phyloP scores from a whole-genome alignment of 495 filamentous ascomycete species.

The Podospora appendiculata region DNA sequence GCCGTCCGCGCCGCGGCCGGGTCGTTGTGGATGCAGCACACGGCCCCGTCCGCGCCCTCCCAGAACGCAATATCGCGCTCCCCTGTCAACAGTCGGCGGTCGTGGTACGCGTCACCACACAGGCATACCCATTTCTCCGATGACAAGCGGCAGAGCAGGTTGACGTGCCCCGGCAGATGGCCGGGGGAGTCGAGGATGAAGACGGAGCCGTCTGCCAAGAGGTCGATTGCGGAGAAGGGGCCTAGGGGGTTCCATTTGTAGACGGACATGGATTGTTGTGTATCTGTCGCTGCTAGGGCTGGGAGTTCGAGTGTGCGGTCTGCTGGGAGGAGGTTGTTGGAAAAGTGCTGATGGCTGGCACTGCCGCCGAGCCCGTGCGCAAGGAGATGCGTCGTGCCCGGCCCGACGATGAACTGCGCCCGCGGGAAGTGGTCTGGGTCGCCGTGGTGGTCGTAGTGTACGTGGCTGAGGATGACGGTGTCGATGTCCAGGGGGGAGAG shows the following conservation, averaged over 20 bases:
- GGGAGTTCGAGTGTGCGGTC: not conserved
- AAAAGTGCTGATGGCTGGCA: not conserved
- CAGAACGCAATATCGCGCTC: slow-evolving; percentile 25
- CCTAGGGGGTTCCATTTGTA: slow-evolving; percentile 14
- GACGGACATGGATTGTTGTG: too few species aligned
- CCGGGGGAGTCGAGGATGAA: slow-evolving; percentile 30
- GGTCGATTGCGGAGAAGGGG: slow-evolving; percentile 22
- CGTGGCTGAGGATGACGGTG: slow-evolving; percentile 31
- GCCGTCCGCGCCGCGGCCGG: not conserved
- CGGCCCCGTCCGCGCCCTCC: slow-evolving; percentile 13
- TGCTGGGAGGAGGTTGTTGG: not conserved
- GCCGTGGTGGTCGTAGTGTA: slow-evolving; percentile 39
- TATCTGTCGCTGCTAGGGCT: not conserved
- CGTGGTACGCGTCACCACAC: slow-evolving; percentile 25
- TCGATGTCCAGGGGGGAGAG: slow-evolving; percentile 20
- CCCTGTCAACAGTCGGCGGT: slow-evolving; percentile 14
- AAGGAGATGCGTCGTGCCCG: slow-evolving; percentile 25
- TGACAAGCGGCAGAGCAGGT: slow-evolving; percentile 20
- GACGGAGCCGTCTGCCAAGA: slow-evolving; percentile 27
- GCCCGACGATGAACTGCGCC: slow-evolving; percentile 31
- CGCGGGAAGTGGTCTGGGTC: slow-evolving; percentile 26
- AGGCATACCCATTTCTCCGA: slow-evolving; percentile 21
- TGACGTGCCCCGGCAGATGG: slow-evolving; percentile 32
- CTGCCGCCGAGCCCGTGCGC: not conserved
- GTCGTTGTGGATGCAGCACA: slow-evolving; percentile 26